Percentiles rank a stretch among this genome's conserved stretches.
Conservation (phyloP, 768 basidiomycete species). For the Lentinula sp. region DNA sequence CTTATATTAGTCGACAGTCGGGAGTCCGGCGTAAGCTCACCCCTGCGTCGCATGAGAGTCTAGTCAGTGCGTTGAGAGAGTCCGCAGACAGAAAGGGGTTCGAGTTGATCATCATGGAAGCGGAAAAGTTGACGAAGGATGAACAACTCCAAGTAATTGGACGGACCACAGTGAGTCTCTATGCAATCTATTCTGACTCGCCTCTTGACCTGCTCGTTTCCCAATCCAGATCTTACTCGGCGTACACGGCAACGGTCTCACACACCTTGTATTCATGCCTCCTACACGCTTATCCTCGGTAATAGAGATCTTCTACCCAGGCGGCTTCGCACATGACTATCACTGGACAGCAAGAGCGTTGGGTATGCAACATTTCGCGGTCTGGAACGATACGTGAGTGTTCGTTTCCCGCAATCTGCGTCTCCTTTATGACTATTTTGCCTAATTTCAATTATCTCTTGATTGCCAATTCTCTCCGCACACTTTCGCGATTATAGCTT, state of each 20-base stretch:
- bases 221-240: conserved; percentile 54
- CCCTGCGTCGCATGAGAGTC: too few species aligned
- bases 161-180: conserved; percentile 57
- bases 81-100: conserved; percentile 16
- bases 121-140: conserved; percentile 67
- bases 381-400: conserved; percentile 77
- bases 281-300: conserved; percentile 70
- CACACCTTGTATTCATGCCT: conserved; percentile 83
- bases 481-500: not conserved
- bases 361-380: conserved; percentile 67
- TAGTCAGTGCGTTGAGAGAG: conserved; percentile 4
- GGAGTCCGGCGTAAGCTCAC: too few species aligned
- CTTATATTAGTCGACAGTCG: too few species aligned
- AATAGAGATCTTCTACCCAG: conserved; percentile 80
- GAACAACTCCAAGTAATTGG: conserved; percentile 65
- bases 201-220: not conserved
- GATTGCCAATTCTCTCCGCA: not conserved
- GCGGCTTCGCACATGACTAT: conserved; percentile 82
- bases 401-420: not conserved
- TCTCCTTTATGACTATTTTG: too few species aligned
- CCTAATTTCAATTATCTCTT: too few species aligned
- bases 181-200: not conserved
- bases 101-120: conserved; percentile 51
- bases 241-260: conserved; percentile 77
- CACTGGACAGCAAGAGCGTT: conserved; percentile 74